Evolutionary conservation across 371 early-diverging fungal species (phyloP), one percentile per base, ranked within the genome.

Genomic region (Mortierella sp.): DNA sequence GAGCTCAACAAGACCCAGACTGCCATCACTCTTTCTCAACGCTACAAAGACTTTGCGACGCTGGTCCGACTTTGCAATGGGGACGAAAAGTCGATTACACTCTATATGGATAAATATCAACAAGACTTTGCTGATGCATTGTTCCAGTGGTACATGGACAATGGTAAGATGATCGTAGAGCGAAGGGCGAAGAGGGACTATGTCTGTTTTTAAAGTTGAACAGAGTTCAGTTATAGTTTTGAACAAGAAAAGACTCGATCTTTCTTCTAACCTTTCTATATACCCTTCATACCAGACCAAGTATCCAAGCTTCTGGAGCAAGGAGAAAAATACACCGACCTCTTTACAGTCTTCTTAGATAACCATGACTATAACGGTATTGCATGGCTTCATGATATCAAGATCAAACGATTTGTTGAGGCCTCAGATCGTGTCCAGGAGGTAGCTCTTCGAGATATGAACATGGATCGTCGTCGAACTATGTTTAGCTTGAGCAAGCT

Each of bases 371-470:
- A 69, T 46, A 48, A 52, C n/a, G 70, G 69, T 16, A n/a, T 79
- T 19, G 68, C 73, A 23, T 79, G 79, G 79, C 30, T 79, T 45
- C 79, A 79, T 26, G 73, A 79, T 23, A 69, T 79, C 69, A 72
- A 69, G 28, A 66, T 69, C 70, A 64, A 59, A 19, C 64, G 73
- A 4, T 79, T 45, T 48, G 55, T 46, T 2, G 66, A 58, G n/a
- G 79, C 64, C 0, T 65, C 79, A 7, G 48, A 62, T 29, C 53
- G 68, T 16, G 57, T 72, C n/a, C 73, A 72, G 28, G 66, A 57
- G 18, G 62, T 28, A 14, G 79, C 73, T 16, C 48, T 62, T 12
- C 23, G 29, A 18, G 79, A 79, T 51, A 72, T 21, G 21, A 60
- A 68, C 29, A 48, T 79, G 57, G 72, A 79, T 48, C 79, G 70